These are phyloP conservation scores for Kluyveromyces sp. DNA, from an alignment of 1,139 yeast genomes.

Conservation along the genomic window DNA sequence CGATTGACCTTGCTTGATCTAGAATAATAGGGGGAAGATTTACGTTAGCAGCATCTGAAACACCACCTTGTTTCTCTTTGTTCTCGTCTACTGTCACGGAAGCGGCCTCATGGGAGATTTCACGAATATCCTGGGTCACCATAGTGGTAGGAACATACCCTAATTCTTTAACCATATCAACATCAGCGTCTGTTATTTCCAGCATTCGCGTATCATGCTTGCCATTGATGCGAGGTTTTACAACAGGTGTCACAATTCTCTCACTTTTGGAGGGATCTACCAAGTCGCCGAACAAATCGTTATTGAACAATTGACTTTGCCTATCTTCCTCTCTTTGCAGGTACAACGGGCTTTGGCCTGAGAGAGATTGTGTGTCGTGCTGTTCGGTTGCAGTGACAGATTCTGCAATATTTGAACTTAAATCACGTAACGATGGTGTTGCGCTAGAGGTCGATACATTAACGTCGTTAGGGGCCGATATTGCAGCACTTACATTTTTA, in stretches of 20 bases:
- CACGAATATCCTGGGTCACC: not conserved
- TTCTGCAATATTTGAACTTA: not conserved
- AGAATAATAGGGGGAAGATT: not conserved
- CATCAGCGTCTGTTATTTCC: not conserved
- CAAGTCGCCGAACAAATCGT: slow-evolving; percentile 28
- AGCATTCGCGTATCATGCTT: not conserved
- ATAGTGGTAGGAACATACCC: not conserved
- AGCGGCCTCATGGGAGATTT: not conserved
- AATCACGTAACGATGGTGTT: not conserved
- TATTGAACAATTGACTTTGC: slow-evolving; percentile 23
- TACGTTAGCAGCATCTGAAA: not conserved
- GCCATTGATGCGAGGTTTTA: not conserved
- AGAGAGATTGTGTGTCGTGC: not conserved
- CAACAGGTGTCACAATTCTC: slow-evolving; percentile 1
- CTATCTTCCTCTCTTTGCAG: slow-evolving; percentile 7
- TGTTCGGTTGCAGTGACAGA: not conserved
- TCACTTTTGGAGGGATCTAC: slow-evolving; percentile 1
- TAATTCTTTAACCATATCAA: not conserved
- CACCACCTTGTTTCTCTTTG: not conserved
- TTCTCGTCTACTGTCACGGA: not conserved
- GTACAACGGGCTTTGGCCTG: not conserved
- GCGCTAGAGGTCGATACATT: not conserved
- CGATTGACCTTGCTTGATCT: not conserved
- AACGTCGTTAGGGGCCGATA: not conserved
- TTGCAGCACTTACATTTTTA: not conserved